Base-by-base conservation (phyloP, 257 asterid species). In the Fraxinus quadrangulata region DNA sequence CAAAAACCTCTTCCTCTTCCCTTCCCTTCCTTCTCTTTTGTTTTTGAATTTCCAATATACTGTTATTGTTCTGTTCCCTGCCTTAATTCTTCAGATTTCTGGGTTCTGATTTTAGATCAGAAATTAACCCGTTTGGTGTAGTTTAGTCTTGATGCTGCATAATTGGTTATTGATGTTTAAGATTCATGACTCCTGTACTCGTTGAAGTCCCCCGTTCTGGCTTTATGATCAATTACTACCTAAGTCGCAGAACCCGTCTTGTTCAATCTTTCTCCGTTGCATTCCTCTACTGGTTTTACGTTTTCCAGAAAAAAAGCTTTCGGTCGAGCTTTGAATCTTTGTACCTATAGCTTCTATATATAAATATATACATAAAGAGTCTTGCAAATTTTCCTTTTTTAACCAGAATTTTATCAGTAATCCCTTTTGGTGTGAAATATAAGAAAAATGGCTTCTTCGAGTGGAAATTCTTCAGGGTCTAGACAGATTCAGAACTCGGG, bases 251-350 rank as follows among this genome's bases (percentile, higher is more conserved):
- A 42, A 89, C 94, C 9, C 96, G 88, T 70, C 98, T 95, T 47
- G 99, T 91, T 73, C 99, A 93, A 78, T 95, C 99, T 75, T 92
- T 95, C 84, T 95, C 99, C 0, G 94, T 95, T 82, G 97, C 87
- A 0, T 95, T 95, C 78, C 97, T 95, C 75, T 95, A 93, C 87
- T 93, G 99, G 99, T 95, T 95, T 84, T 92, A 92, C 84, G 94
- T 87, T 92, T 92, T 71, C 92, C 98, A 87, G 45, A 87, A 80
- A 87, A 26, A 70, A 23, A 28, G n/a, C 42, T 30, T 10, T 40
- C 67, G 42, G 74, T 73, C 31, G 31, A 14, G 30, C 26, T 30
- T 61, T 75, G 49, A 24, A 73, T 26, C 71, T 69, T 16, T 9
- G 45, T 45, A 24, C 33, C 12, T 54, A 28, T 34, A 73, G 47